Percentiles rank a stretch among this genome's conserved stretches.
phyloP scores from a whole-genome alignment of 2,329 filamentous ascomycete species.

The Dothiorella sarmentorum region DNA sequence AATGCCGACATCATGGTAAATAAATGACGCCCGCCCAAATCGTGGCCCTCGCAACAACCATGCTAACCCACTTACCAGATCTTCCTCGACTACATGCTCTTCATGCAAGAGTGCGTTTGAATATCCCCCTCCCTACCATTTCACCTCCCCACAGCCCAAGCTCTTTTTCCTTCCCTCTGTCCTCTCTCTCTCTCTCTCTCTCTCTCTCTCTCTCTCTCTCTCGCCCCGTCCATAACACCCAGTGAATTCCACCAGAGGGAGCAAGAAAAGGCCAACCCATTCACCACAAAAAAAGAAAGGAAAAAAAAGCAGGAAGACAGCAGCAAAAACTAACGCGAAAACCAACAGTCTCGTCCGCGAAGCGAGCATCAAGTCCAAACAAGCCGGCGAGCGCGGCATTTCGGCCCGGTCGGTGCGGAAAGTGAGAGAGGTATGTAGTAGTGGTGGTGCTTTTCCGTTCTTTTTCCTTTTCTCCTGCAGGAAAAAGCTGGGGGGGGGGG shows the following conservation, averaged over 20 bases:
- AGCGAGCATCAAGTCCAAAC: constrained; percentile 71
- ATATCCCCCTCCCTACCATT: not conserved
- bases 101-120: constrained; percentile 62
- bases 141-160: not conserved
- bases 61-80: constrained; percentile 54
- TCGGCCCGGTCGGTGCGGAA: constrained; percentile 74
- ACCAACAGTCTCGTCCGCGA: constrained; percentile 70
- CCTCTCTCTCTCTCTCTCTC: too few relatives aligned
- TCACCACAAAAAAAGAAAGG: too few relatives aligned
- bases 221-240: too few relatives aligned
- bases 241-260: too few relatives aligned
- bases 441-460: not conserved
- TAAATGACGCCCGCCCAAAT: constrained; percentile 11
- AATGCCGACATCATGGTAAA: constrained; percentile 80
- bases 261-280: too few relatives aligned
- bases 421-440: constrained; percentile 64
- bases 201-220: too few relatives aligned
- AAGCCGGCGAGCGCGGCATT: constrained; percentile 67
- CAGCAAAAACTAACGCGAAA: not conserved
- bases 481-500: too few relatives aligned
- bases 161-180: too few relatives aligned
- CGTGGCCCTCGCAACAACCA: not conserved
- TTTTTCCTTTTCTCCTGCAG: not conserved
- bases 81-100: constrained; percentile 79
- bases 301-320: not conserved